phyloP scores from a whole-genome alignment of 305 asterid species.

The Fraxinus xanthoxyloides region DNA sequence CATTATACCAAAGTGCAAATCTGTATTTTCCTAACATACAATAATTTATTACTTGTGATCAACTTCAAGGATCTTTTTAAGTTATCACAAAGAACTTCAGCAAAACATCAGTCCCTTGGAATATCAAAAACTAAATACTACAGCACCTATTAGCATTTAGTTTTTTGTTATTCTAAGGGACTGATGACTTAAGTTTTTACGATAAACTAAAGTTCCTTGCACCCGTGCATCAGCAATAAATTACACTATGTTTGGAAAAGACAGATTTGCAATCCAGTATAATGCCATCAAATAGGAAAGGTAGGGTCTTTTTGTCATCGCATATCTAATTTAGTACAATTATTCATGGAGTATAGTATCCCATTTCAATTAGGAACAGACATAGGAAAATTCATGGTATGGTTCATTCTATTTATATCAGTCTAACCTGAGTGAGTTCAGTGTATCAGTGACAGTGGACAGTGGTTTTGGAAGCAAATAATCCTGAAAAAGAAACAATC shows the following conservation, averaged over 20 bases:
- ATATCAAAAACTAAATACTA: not conserved
- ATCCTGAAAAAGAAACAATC: conserved; percentile 34
- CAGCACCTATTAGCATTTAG: not conserved
- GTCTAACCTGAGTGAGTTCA: conserved; percentile 47
- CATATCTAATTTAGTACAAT: not conserved
- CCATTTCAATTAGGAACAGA: not conserved
- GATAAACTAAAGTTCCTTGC: not conserved
- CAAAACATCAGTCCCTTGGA: not conserved
- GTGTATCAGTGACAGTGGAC: conserved; percentile 28
- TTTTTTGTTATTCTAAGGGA: not conserved
- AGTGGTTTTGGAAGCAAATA: conserved; percentile 30
- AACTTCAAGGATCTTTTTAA: not conserved
- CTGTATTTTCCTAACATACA: not conserved
- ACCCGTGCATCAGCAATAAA: not conserved
- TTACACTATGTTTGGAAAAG: not conserved
- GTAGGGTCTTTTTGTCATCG: not conserved
- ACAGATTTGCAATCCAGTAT: not conserved
- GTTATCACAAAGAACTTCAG: not conserved
- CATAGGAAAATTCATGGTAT: not conserved
- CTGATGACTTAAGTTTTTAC: not conserved
- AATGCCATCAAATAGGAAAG: not conserved
- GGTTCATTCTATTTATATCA: conserved; percentile 21
- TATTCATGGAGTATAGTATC: not conserved
- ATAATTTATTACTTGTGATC: not conserved
- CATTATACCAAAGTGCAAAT: not conserved